phyloP scores from a whole-genome alignment of 2,329 filamentous ascomycete species.

The Curvularia eragrostidis region DNA sequence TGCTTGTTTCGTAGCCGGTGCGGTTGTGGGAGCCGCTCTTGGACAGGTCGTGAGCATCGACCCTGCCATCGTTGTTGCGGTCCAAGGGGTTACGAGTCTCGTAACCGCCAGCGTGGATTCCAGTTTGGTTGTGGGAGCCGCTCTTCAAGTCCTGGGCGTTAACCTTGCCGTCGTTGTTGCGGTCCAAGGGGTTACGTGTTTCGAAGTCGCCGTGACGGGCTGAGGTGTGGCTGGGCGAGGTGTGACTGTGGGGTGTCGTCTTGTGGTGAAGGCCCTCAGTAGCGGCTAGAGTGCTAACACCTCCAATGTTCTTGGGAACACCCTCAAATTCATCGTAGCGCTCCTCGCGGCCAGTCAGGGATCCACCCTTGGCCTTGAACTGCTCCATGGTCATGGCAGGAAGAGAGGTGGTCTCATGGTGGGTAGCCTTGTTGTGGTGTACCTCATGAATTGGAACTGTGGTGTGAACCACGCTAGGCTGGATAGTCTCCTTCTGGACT shows the following conservation, averaged over 20 bases:
- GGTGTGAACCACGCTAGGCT: slow-evolving; percentile 73
- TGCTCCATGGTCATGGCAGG: slow-evolving; percentile 70
- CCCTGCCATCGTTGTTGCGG: slow-evolving; percentile 11
- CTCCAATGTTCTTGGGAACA: slow-evolving; percentile 61
- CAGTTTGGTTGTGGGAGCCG: slow-evolving; percentile 2
- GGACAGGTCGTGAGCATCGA: slow-evolving; percentile 12
- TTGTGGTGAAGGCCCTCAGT: slow-evolving; percentile 29
- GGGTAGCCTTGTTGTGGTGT: slow-evolving; percentile 70
- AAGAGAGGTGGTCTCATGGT: slow-evolving; percentile 69
- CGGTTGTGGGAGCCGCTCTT: slow-evolving; percentile 13
- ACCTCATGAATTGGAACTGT: slow-evolving; percentile 75
- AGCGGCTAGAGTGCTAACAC: slow-evolving; percentile 27
- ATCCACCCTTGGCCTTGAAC: slow-evolving; percentile 65
- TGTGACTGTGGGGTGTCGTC: slow-evolving; percentile 16
- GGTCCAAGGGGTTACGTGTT: slow-evolving; percentile 13
- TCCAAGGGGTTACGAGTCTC: slow-evolving; percentile 6
- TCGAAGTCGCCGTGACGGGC: slow-evolving; percentile 29
- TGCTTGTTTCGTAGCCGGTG: slow-evolving; percentile 25
- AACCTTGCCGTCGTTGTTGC: slow-evolving; percentile 14
- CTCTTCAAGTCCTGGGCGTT: slow-evolving; percentile 13
- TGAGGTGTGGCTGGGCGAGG: slow-evolving; percentile 1
- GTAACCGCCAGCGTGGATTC: not conserved
- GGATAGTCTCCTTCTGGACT: slow-evolving; percentile 71
- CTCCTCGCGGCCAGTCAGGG: slow-evolving; percentile 61
- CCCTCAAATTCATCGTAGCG: slow-evolving; percentile 67